Base-by-base conservation (phyloP, 2,329 filamentous ascomycete genomes). In the Hypoxylon sp. region DNA sequence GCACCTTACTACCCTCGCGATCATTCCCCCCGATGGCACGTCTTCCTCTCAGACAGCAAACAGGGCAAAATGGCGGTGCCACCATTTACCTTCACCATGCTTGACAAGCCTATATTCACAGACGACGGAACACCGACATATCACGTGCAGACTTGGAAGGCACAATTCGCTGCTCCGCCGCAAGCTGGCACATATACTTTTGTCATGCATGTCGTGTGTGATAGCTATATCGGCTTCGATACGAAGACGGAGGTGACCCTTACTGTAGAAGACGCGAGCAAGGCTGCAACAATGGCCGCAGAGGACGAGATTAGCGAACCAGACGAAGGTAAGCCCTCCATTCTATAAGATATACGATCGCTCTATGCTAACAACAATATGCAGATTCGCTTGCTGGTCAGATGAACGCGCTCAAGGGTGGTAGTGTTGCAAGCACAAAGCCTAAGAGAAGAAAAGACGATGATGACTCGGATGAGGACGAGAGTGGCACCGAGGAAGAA, bases 221-320 rank as follows among this genome's bases (percentile, higher is more conserved):
- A 99, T 81, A 94, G 93, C 77, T 99, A 99, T 75, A 86, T 99
- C 49, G 96, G 96, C 49, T 93, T 98, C 72, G 97, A 99, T 78
- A 92, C 91, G 53, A 96, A 94, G 85, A 89, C 93, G 85, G 93
- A 98, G 76, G 93, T 97, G 28, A 94, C 92, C 1, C 86, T 99
- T 58, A 88, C 91, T 28, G 93, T 99, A 7, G 94, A 97, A 76
- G 94, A 98, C 75, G 90, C 93, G 34, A 92, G 89, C 80, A 96
- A 95, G 82, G 94, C 93, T 4, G 91, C 88, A 19, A 88, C 91
- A 72, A 90, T 97, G 77, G 88, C 89, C 57, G 92, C 90, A 51
- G 94, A 98, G 73, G 96, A 97, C 75, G 96, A 99, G 65, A 99
- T 99, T 72, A 97, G 93, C 78, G 96, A 99, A 79, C 96, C 97